Evolutionary conservation across 1,139 yeast species (phyloP).

Genomic region (Geotrichum aggregatum): DNA sequence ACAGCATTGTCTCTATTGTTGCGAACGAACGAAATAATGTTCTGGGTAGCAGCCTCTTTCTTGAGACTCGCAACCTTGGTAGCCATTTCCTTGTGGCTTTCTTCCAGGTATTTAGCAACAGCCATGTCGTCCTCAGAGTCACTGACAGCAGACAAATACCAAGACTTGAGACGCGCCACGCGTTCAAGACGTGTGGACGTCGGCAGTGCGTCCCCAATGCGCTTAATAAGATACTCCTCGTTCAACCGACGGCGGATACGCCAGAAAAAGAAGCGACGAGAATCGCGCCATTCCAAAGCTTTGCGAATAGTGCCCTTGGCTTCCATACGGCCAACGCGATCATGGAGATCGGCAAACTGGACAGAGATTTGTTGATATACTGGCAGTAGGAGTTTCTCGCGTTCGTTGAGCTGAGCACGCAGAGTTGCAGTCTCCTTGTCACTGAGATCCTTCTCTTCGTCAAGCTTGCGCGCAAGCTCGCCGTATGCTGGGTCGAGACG

Average conservation of each 20-base stretch:
- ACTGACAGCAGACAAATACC: conserved; percentile 66
- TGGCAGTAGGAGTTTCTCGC: conserved; percentile 80
- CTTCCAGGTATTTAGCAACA: conserved; percentile 84
- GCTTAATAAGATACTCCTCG: conserved; percentile 80
- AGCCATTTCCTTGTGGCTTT: conserved; percentile 62
- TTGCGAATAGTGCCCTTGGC: conserved; percentile 88
- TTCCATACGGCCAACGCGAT: conserved; percentile 94
- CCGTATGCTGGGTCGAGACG: conserved; percentile 78
- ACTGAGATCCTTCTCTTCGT: conserved; percentile 46
- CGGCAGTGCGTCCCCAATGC: conserved; percentile 63
- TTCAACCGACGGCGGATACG: conserved; percentile 92
- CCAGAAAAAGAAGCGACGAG: conserved; percentile 98
- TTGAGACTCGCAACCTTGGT: conserved; percentile 55
- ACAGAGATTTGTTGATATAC: conserved; percentile 88
- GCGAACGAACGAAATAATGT: conserved; percentile 26
- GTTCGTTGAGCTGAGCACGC: conserved; percentile 62
- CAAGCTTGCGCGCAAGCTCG: conserved; percentile 57
- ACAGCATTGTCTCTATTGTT: conserved; percentile 51
- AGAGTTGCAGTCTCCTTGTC: conserved; percentile 64
- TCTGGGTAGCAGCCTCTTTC: conserved; percentile 30
- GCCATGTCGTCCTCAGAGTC: conserved; percentile 70
- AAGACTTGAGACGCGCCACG: conserved; percentile 80
- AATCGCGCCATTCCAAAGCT: conserved; percentile 77
- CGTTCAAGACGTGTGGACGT: conserved; percentile 69
- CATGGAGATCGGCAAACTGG: conserved; percentile 96